Base-by-base conservation (phyloP, 2,329 filamentous ascomycete genomes). In the Esteya vermicola region DNA sequence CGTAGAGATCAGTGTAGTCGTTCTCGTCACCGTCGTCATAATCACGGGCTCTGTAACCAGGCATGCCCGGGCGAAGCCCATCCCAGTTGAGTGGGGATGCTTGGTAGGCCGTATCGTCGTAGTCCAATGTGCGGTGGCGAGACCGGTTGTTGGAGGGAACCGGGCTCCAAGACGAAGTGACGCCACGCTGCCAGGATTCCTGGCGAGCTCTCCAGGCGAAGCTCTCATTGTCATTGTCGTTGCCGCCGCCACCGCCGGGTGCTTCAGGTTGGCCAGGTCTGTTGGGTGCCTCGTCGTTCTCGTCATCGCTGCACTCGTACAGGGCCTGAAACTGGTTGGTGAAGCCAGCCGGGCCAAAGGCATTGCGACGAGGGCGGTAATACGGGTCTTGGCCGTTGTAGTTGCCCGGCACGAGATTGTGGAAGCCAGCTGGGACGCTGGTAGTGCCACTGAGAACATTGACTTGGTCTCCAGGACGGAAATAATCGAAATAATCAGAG, bases 311-410 rank as follows among this genome's bases (percentile, higher is more conserved):
- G 49, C 68, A 77, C 47, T 76, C 72, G 7, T 67, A 75, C 12
- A 67, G 73, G 10, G 44, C 40, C 48, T 84, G 75, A 54, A 89
- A 89, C 44, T 77, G 70, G 7, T 81, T 72, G 10, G 85, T 91
- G 43, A n/a, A n/a, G n/a, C n/a, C n/a, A n/a, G n/a, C n/a, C n/a
- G n/a, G n/a, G n/a, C n/a, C n/a, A n/a, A n/a, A n/a, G n/a, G n/a
- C n/a, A n/a, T n/a, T n/a, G n/a, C n/a, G n/a, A n/a, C n/a, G n/a
- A n/a, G n/a, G n/a, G n/a, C n/a, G n/a, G n/a, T n/a, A n/a, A n/a
- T n/a, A n/a, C n/a, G n/a, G n/a, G n/a, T n/a, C n/a, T n/a, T n/a
- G n/a, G n/a, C n/a, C n/a, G n/a, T n/a, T n/a, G n/a, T n/a, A n/a
- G n/a, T n/a, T n/a, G n/a, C n/a, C n/a, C n/a, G n/a, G n/a, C n/a